Evolutionary conservation across 176 grass and related monocot genomes (phyloP).

Genomic region (Cenchrus purpureus): DNA sequence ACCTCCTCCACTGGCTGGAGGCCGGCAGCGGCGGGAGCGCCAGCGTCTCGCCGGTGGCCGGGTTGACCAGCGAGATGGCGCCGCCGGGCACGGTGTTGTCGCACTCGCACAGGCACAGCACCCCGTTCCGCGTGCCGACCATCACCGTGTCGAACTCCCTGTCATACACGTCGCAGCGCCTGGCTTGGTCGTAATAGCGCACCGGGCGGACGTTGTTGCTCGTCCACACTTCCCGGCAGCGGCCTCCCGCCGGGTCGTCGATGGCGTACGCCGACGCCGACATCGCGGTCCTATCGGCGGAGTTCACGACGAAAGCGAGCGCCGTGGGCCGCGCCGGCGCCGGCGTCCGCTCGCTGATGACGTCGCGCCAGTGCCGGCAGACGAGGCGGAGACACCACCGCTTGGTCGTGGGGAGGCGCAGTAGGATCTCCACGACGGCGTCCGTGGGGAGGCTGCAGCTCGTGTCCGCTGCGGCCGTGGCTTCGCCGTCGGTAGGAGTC

Average conservation of each 20-base stretch:
- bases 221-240: not conserved
- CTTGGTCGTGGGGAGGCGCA: not conserved
- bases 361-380: not conserved
- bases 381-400: not conserved
- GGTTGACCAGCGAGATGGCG: conserved; percentile 23
- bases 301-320: not conserved
- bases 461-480: not conserved
- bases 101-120: conserved; percentile 32
- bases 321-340: not conserved
- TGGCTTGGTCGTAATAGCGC: too few species aligned
- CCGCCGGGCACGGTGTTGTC: not conserved
- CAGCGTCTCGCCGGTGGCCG: conserved; percentile 9
- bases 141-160: not conserved
- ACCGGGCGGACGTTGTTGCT: too few species aligned
- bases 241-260: not conserved
- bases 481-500: too few species aligned
- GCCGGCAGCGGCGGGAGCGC: not conserved
- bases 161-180: too few species aligned
- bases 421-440: not conserved
- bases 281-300: not conserved
- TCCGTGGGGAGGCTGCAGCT: not conserved
- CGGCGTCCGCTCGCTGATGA: not conserved
- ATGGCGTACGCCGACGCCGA: not conserved
- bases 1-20: not conserved
- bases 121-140: conserved; percentile 31